A percentile compares a stretch with the other conserved stretches of the same genome.
Evolutionary conservation across 495 filamentous ascomycete genomes (phyloP).

Genomic region (Penicillium samsonianum): DNA sequence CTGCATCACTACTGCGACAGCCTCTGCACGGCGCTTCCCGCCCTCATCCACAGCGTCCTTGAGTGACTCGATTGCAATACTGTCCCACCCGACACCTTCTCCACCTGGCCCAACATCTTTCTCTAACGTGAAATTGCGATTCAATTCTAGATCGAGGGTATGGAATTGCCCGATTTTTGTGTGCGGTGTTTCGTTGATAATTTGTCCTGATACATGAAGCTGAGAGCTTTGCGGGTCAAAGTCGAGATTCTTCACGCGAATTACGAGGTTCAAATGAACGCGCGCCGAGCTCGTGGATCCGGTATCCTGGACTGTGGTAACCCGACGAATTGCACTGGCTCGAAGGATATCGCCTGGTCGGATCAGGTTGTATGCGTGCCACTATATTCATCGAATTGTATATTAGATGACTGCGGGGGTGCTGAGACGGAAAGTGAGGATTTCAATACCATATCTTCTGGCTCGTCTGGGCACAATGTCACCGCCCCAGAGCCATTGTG

Average conservation of each 20-base stretch:
- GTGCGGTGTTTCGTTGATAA: constrained; percentile 78
- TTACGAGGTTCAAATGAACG: constrained; percentile 75
- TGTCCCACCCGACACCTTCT: constrained; percentile 79
- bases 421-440: constrained; percentile 8
- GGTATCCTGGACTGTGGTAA: constrained; percentile 66
- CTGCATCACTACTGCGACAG: constrained; percentile 90
- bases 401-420: constrained; percentile 9
- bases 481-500: constrained; percentile 76
- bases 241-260: constrained; percentile 80
- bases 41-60: constrained; percentile 75
- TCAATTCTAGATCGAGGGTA: constrained; percentile 86
- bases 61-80: constrained; percentile 76
- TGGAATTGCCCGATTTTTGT: constrained; percentile 85
- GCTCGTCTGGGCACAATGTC: constrained; percentile 82
- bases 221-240: constrained; percentile 84
- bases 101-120: constrained; percentile 53
- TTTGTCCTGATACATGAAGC: constrained; percentile 81
- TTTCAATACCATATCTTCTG: constrained; percentile 85
- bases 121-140: constrained; percentile 82
- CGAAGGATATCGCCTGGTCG: constrained; percentile 74
- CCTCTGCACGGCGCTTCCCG: constrained; percentile 67
- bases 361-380: constrained; percentile 97
- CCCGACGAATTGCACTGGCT: constrained; percentile 80
- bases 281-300: constrained; percentile 74
- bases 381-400: constrained; percentile 49